phyloP scores from a whole-genome alignment of 73 alveolate species.

The Paramecium pentaurelia region DNA sequence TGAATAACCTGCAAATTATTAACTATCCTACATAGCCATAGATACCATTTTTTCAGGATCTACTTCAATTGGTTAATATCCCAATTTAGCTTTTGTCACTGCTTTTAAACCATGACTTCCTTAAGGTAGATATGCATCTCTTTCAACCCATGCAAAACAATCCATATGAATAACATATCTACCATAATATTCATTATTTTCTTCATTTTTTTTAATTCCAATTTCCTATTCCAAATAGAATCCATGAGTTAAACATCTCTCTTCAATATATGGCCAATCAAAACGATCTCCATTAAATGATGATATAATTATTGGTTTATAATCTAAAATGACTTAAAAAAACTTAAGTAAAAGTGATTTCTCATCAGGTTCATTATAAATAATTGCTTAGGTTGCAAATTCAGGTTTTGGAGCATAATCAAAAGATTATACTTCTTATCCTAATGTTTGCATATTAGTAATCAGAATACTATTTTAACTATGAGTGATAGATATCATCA shows the following conservation, averaged over 20 bases:
- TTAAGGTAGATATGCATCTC: slow-evolving; percentile 98
- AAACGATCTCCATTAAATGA: slow-evolving; percentile 99
- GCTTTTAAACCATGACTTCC: slow-evolving; percentile 99
- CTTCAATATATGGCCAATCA: slow-evolving; percentile 97
- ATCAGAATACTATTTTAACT: slow-evolving; percentile 91
- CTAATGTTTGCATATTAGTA: slow-evolving; percentile 84
- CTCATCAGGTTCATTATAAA: slow-evolving; percentile 93
- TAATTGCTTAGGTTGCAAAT: slow-evolving; percentile 86
- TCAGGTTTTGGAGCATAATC: slow-evolving; percentile 96
- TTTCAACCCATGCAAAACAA: slow-evolving; percentile 99
- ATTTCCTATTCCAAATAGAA: slow-evolving; percentile 90
- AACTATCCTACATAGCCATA: slow-evolving; percentile 94
- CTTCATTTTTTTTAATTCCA: slow-evolving; percentile 81
- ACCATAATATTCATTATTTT: slow-evolving; percentile 82
- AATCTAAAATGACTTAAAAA: slow-evolving; percentile 59
- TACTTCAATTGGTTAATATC: slow-evolving; percentile 99
- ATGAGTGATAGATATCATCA: slow-evolving; percentile 93
- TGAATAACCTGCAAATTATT: slow-evolving; percentile 98
- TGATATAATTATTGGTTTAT: slow-evolving; percentile 82
- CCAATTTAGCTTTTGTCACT: slow-evolving; percentile 98
- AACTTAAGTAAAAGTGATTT: slow-evolving; percentile 75
- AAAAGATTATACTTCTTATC: slow-evolving; percentile 89
- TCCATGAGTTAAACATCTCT: slow-evolving; percentile 77
- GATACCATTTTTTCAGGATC: slow-evolving; percentile 99
- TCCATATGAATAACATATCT: slow-evolving; percentile 96